These are phyloP conservation scores for Aurantiochytrium sp. DNA, from an alignment of 108 stramenopile genomes.

Conservation along the genomic window DNA sequence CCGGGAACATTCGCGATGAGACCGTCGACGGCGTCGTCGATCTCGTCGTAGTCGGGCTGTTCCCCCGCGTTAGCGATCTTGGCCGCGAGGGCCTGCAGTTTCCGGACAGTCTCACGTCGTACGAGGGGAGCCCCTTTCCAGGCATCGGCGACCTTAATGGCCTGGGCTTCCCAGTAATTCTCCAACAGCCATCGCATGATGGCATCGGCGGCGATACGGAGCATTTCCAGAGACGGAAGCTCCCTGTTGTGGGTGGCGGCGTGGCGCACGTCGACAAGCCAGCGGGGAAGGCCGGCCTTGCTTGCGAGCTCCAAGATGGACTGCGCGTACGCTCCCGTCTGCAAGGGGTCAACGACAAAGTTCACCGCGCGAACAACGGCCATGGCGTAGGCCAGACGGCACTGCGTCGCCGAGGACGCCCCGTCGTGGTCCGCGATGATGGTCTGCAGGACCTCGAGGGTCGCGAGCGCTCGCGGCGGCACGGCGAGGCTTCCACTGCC, in stretches of 20 bases:
- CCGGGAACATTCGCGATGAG: background rate
- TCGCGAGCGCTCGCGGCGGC: background rate
- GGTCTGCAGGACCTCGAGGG: background rate
- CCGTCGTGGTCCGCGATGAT: background rate
- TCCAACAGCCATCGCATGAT: background rate
- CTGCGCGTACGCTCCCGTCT: background rate
- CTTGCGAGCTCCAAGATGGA: background rate
- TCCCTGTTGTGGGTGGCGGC: background rate
- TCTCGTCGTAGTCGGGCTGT: background rate
- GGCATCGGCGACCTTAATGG: background rate
- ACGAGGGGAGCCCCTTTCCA: background rate
- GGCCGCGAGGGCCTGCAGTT: background rate
- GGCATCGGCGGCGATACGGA: background rate
- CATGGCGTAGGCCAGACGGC: conserved; percentile 3
- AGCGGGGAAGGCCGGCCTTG: background rate
- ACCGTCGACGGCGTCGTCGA: background rate
- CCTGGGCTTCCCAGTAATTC: conserved; percentile 4
- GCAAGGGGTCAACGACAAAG: background rate
- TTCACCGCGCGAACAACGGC: conserved; percentile 1
- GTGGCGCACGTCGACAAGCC: conserved; percentile 35
- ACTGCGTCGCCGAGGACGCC: background rate
- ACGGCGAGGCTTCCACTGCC: background rate
- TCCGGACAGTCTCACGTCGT: background rate
- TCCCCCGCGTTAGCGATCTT: background rate
- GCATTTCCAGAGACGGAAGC: conserved; percentile 8